Evolutionary conservation across 257 asterid species (phyloP), one percentile per base, ranked within the genome.

Genomic region (Capsicum pubescens): DNA sequence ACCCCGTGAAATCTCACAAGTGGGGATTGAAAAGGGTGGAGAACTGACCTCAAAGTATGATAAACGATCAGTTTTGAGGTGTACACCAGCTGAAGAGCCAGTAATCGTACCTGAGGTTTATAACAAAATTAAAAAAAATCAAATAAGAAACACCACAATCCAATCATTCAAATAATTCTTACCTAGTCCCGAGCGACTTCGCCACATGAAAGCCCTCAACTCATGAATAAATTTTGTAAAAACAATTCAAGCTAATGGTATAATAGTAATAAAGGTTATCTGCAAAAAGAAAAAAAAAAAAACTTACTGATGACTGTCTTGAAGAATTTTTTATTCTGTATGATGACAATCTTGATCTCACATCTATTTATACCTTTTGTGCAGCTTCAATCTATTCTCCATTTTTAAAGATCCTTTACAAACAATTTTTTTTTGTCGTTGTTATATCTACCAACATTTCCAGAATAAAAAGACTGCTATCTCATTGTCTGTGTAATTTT

Each of bases 21-120:
- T 26, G 32, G 32, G 32, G 32, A 1, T 26, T 26, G 32, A 26
- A 48, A 5, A 61, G 7, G 52, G 21, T 19, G 17, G 54, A 35
- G 80, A 21, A 48, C 92, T 80, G 71, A 91, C 98, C 93, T 94
- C 98, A 84, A 55, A 91, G 84, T 94, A 95, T 58, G 98, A 97
- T 48, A 76, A 90, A 86, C 72, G 86, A 83, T 94, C 98, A 21
- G 32, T 90, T 94, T 92, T 26, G 86, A 94, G 93, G 92, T 94
- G 92, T 74, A 94, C 98, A 35, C 98, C 98, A 52, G 98, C 98
- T 19, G 98, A 94, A 69, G 98, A 94, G 90, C 97, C 32, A 94
- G 91, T 92, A 94, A 86, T 92, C 92, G 90, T 89, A 94, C 95
- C 97, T 94, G 91, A 14, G 85, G 84, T 79, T 85, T 85, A 10